Evolutionary conservation across 768 basidiomycete species (phyloP).

Genomic region (Cytidiella melzeri): DNA sequence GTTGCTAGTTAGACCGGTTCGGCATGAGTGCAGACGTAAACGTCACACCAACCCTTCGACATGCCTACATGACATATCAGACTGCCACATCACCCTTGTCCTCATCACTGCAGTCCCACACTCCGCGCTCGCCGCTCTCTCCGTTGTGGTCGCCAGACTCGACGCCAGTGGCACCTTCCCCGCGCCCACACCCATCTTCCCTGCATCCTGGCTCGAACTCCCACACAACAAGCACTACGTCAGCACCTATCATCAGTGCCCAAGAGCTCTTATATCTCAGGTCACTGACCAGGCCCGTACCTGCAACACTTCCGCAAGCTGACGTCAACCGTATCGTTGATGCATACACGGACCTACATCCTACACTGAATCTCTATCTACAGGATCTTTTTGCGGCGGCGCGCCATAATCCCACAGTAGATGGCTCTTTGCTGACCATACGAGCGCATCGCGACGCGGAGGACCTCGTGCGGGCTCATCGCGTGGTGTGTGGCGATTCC

Average conservation of each 20-base stretch:
- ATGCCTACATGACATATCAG: conserved; percentile 28
- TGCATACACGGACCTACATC: conserved; percentile 39
- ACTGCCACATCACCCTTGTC: conserved; percentile 27
- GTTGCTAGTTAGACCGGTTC: conserved; percentile 69
- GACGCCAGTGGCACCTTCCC: conserved; percentile 16
- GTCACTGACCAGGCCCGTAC: conserved; percentile 18
- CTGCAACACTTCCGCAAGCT: conserved; percentile 10
- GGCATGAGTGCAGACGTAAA: conserved; percentile 65
- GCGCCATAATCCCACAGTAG: conserved; percentile 63
- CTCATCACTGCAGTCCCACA: conserved; percentile 16
- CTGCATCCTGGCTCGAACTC: conserved; percentile 1
- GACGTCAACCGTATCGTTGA: conserved; percentile 2
- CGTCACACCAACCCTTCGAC: conserved; percentile 26
- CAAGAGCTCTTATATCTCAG: conserved; percentile 24
- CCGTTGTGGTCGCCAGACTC: conserved; percentile 10
- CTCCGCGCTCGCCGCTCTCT: conserved; percentile 20
- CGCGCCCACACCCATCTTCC: conserved; percentile 31
- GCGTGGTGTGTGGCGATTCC: conserved; percentile 57
- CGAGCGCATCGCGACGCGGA: conserved; percentile 58
- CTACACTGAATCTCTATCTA: conserved; percentile 54
- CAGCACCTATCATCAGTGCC: conserved; percentile 26
- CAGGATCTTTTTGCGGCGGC: conserved; percentile 70
- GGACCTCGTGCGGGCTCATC: conserved; percentile 58
- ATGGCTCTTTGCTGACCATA: conserved; percentile 60
- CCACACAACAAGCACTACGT: background rate